Base-by-base conservation (phyloP, 805 yeast species). In the Saccharomyces mikatae region DNA sequence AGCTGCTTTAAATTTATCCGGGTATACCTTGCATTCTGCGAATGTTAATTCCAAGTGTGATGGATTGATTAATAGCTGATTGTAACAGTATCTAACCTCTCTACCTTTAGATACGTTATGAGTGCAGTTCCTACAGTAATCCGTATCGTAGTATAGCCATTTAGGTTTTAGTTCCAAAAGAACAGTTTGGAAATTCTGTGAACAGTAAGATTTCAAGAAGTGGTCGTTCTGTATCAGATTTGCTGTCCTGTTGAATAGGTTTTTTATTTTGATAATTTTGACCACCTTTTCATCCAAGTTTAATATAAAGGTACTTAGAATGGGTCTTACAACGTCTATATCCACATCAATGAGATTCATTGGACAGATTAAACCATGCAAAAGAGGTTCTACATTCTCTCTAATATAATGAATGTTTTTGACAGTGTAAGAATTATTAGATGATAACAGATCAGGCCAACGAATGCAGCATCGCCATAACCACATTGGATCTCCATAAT, bases 111-210 rank as follows among this genome's bases (percentile, higher is more conserved):
- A 44, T 6, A 24, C 52, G 30, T 64, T 68, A 52, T 64, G 65
- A 1, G 67, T 61, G 53, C 72, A 69, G 51, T 69, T 69, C 48
- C 72, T 59, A 48, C 72, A 68, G 48, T 58, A 62, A 4, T 44
- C 41, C 1, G 52, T 29, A 5, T 57, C 51, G 28, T 59, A 57
- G 52, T 59, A 54, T 6, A 64, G 46, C 72, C 72, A 69, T 53
- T 69, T 69, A 8, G 72, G 72, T 52, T 69, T 69, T 17, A 68
- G 53, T 53, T 69, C 72, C 61, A 67, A 52, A 1, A 65, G 41
- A 3, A 61, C 49, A 2, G 36, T 46, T 1, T 28, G 36, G 2
- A 21, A 10, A 14, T 31, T 31, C 0, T 14, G 13, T 26, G 58
- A 51, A 1, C 49, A 27, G 46, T 60, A 63, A 6, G 67, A 26